Conservation (phyloP, 306 rosid genomes). For the Cucurbita argyrosperma region DNA sequence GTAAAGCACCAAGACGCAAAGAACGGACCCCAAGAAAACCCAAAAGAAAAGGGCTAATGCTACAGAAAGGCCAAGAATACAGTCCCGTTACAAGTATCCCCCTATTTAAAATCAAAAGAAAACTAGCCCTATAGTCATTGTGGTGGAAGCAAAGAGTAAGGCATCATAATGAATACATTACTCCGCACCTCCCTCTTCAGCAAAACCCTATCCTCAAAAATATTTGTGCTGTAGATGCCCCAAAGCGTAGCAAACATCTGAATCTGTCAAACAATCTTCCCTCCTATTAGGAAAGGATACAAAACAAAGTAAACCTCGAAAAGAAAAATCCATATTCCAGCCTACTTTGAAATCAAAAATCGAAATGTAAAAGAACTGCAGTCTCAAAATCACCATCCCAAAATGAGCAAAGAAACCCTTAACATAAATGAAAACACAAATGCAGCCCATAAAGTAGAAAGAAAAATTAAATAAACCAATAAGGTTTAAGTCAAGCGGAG, state of each 20-base stretch:
- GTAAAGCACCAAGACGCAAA: not conserved
- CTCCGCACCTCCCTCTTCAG: not conserved
- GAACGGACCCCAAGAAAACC: not conserved
- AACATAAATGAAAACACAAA: not conserved
- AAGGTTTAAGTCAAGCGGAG: not conserved
- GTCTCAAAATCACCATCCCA: not conserved
- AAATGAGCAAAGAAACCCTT: not conserved
- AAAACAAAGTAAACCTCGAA: not conserved
- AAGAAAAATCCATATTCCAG: not conserved
- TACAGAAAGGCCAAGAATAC: not conserved
- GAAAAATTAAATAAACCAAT: not conserved
- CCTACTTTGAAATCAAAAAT: not conserved
- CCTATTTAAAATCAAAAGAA: not conserved
- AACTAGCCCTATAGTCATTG: not conserved
- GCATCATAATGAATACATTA: not conserved
- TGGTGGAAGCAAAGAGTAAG: not conserved
- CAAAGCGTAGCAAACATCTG: not conserved
- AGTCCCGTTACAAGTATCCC: not conserved
- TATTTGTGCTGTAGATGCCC: not conserved
- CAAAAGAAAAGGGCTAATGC: not conserved
- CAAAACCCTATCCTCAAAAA: not conserved
- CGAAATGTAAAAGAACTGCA: not conserved
- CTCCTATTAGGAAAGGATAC: not conserved
- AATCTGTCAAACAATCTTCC: not conserved
- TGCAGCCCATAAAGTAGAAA: not conserved